Evolutionary conservation across 108 stramenopile genomes (phyloP), one percentile per base, ranked within the genome.

Genomic region (Cyclotella atomus): DNA sequence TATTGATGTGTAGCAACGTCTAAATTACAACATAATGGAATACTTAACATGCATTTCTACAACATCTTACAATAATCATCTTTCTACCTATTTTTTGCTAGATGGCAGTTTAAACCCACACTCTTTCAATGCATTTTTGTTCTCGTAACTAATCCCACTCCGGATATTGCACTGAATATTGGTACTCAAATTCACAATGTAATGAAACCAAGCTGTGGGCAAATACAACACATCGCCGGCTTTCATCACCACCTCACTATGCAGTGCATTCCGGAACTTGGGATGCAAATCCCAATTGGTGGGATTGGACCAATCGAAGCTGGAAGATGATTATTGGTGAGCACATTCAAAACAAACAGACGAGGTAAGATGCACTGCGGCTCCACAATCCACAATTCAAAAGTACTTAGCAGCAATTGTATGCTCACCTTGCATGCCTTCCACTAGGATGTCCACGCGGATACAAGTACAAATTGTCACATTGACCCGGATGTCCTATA

Each of bases 291-390:
- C 79, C 61, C 93, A 65, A 74, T 97, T 90, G 4, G 68, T 33
- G 0, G 96, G 96, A 47, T 82, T 77, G 24, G 71, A 59, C 96
- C 96, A 97, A 76, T 98, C 93, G 6, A 95, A 91, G 33, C 60
- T n/a, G n/a, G n/a, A n/a, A n/a, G n/a, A n/a, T n/a, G n/a, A n/a
- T n/a, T n/a, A n/a, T n/a, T n/a, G n/a, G n/a, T n/a, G n/a, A n/a
- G n/a, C n/a, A n/a, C n/a, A n/a, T n/a, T n/a, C n/a, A n/a, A n/a
- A n/a, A n/a, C n/a, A n/a, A n/a, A n/a, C n/a, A n/a, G n/a, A n/a
- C n/a, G n/a, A n/a, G n/a, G n/a, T n/a, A n/a, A n/a, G n/a, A n/a
- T n/a, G n/a, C n/a, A n/a, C n/a, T n/a, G n/a, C n/a, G n/a, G n/a
- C n/a, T n/a, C n/a, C n/a, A n/a, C n/a, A n/a, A n/a, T n/a, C n/a